phyloP scores from a whole-genome alignment of 2,329 filamentous ascomycete genomes.

The Bipolaris oryzae region DNA sequence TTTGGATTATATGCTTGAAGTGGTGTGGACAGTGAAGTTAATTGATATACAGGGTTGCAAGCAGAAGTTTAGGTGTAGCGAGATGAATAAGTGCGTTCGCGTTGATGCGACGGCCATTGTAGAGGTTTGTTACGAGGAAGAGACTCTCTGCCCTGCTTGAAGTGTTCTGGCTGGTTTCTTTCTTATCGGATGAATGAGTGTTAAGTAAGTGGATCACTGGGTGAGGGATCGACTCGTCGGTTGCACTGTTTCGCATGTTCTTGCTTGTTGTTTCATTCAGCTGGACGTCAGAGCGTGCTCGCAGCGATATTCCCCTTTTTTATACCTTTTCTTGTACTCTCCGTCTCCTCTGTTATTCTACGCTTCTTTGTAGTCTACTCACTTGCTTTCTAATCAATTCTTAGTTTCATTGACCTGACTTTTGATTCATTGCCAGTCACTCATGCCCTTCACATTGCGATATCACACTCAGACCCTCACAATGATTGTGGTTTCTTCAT shows the following conservation, averaged over 20 bases:
- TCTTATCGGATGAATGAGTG: not conserved
- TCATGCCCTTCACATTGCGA: not conserved
- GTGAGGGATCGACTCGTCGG: not conserved
- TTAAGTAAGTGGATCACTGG: not conserved
- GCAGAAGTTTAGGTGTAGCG: conserved; percentile 16
- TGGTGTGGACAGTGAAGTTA: not conserved
- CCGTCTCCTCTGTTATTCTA: not conserved
- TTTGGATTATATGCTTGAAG: not conserved
- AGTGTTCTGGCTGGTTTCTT: not conserved
- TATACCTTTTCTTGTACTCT: not conserved
- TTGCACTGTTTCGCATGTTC: not conserved
- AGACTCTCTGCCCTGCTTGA: not conserved
- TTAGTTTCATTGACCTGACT: too few species aligned
- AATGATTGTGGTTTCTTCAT: not conserved
- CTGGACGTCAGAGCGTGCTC: not conserved
- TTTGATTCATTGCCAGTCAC: not conserved
- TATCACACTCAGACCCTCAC: not conserved
- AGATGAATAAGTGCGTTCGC: conserved; percentile 18
- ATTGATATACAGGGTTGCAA: conserved; percentile 9
- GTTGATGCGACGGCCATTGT: not conserved
- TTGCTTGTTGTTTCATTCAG: not conserved
- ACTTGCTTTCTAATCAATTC: not conserved
- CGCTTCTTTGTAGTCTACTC: not conserved
- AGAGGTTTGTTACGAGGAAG: not conserved
- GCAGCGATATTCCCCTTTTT: not conserved